Base-by-base conservation (phyloP, 1,284 basidiomycete species). In the Papiliotrema laurentii region DNA sequence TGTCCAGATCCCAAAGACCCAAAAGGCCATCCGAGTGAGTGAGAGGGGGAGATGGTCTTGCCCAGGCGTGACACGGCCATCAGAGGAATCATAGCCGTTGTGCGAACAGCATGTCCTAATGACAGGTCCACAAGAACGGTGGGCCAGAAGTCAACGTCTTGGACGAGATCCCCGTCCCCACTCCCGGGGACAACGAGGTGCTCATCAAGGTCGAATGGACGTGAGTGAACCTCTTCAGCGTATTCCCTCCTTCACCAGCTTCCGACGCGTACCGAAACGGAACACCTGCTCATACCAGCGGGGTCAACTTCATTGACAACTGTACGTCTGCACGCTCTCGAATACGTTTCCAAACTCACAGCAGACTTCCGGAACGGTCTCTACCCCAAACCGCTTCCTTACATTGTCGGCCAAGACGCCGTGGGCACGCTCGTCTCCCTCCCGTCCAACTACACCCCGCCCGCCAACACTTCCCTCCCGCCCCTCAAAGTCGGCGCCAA, bases 401-500 rank as follows among this genome's bases (percentile, higher is more conserved):
- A 83, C 54, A 78, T 81, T 11, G 75, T 90, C 31, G 93, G 93
- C 7, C 81, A 82, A 57, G 93, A 97, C 69, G 79, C 79, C 0
- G 79, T 87, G 1, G 93, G 93, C 3, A 81, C 77, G 4, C 79
- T 97, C 44, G 79, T 87, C 42, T 76, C 79, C 7, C 75, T 93
- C 25, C 89, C 89, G 5, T 80, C 78, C 43, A 57, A 58, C 10
- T 50, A 56, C 13, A 37, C 53, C 18, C 36, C 43, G 1, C 25
- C 49, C 1, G n/a, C 47, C 4, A 43, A 41, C 18, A 53, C 55
- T 10, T 47, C 51, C 2, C 83, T 81, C 60, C 81, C 78, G 44
- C 83, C 86, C 9, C 66, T 74, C 38, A 50, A 63, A 33, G 26
- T 68, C 21, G 74, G 74, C 37, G 56, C 68, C 44, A 65, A 53